These are phyloP conservation scores for Escovopsis sp. DNA, from an alignment of 2,329 filamentous ascomycete genomes.

Conservation along the genomic window DNA sequence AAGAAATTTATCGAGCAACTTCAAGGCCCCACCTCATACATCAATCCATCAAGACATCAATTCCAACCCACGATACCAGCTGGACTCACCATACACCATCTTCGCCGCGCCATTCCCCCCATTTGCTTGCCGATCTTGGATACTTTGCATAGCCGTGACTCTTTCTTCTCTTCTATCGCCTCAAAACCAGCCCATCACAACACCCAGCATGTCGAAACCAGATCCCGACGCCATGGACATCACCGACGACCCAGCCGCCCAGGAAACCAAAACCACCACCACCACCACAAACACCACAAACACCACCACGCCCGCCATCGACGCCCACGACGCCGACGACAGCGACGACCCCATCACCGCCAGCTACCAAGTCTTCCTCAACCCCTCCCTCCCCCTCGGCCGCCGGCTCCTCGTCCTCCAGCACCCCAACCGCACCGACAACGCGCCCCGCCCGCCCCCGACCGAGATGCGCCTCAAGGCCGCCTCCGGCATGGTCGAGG, in stretches of 20 bases:
- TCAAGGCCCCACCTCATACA: slow-evolving; percentile 2
- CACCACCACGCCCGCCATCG: slow-evolving; percentile 7
- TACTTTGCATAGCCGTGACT: neutral
- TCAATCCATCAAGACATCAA: neutral
- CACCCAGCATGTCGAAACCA: slow-evolving; percentile 4
- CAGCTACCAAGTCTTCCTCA: slow-evolving; percentile 77
- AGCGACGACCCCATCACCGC: slow-evolving; percentile 55
- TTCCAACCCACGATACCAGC: neutral
- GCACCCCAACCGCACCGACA: slow-evolving; percentile 63
- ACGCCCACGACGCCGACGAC: slow-evolving; percentile 12
- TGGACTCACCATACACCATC: neutral
- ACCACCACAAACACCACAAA: too few relatives aligned
- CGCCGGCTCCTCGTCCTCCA: slow-evolving; percentile 71
- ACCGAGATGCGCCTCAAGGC: slow-evolving; percentile 71
- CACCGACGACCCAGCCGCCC: slow-evolving; percentile 4
- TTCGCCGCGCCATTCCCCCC: neutral
- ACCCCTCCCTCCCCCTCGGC: slow-evolving; percentile 47
- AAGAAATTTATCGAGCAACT: neutral
- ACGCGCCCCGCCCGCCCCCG: slow-evolving; percentile 38
- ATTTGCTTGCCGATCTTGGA: neutral
- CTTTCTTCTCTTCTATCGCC: neutral
- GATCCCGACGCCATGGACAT: slow-evolving; percentile 12
- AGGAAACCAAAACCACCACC: neutral
- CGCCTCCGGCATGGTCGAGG: slow-evolving; percentile 68
- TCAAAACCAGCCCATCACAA: neutral